Conservation (phyloP, 1,284 basidiomycete genomes). For the Cronartium quercuum region DNA sequence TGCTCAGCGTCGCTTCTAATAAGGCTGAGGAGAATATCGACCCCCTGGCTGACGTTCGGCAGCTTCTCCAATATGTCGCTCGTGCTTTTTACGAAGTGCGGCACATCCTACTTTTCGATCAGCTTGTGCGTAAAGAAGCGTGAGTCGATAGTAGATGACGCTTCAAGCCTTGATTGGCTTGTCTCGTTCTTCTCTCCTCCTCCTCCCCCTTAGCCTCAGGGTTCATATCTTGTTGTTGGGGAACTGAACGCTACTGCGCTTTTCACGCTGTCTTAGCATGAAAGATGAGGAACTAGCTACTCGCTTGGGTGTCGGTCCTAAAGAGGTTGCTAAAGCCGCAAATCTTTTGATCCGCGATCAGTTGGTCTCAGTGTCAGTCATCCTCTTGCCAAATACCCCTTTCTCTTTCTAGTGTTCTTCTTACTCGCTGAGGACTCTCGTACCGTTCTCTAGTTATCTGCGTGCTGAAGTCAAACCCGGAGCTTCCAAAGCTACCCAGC, state of each 20-base stretch:
- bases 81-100: constrained; percentile 91
- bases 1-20: not conserved
- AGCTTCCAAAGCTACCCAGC: constrained; percentile 48
- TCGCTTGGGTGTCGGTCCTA: constrained; percentile 77
- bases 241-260: constrained; percentile 13
- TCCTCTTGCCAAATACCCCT: not conserved
- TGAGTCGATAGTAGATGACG: constrained; percentile 21
- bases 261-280: constrained; percentile 25
- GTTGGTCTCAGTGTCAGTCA: constrained; percentile 50
- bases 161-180: not conserved
- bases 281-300: constrained; percentile 79
- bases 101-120: constrained; percentile 84
- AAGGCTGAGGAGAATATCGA: constrained; percentile 18
- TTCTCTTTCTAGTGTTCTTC: not conserved
- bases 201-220: not conserved
- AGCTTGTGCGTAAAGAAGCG: constrained; percentile 61
- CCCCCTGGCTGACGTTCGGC: constrained; percentile 29
- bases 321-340: constrained; percentile 87
- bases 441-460: constrained; percentile 5
- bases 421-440: not conserved
- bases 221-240: not conserved
- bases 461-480: constrained; percentile 34
- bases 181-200: not conserved
- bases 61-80: constrained; percentile 78
- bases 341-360: constrained; percentile 77